These are phyloP conservation scores for Collybia sordida DNA, from an alignment of 768 basidiomycete species.

Conservation along the genomic window DNA sequence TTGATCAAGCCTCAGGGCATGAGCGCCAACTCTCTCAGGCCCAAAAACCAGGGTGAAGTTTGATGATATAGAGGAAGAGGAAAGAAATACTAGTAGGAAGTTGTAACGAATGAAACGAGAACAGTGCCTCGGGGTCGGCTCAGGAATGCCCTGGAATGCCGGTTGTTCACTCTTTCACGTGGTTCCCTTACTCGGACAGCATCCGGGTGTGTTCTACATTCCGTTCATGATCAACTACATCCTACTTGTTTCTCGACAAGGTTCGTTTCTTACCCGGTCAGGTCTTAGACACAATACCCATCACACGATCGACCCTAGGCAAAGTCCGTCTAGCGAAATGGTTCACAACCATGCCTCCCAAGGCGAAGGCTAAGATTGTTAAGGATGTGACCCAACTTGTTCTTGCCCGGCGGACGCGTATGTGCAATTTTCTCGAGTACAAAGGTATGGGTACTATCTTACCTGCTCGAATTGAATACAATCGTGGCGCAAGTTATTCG, in stretches of 20 bases:
- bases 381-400: conserved; percentile 99
- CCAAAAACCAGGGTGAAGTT: too few species aligned
- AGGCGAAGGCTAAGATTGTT: conserved; percentile 93
- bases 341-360: conserved; percentile 93
- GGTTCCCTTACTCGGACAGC: too few species aligned
- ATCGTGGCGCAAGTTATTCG: neutral
- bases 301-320: conserved; percentile 42
- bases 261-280: conserved; percentile 32
- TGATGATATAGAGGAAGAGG: too few species aligned
- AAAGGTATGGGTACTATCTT: conserved; percentile 63
- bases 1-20: too few species aligned
- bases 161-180: too few species aligned
- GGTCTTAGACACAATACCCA: conserved; percentile 3
- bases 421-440: conserved; percentile 99
- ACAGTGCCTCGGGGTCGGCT: too few species aligned
- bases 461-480: neutral
- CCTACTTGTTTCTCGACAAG: conserved; percentile 96
- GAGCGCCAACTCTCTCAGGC: too few species aligned
- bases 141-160: too few species aligned
- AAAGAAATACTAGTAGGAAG: too few species aligned
- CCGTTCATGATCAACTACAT: conserved; percentile 90
- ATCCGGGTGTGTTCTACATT: neutral
- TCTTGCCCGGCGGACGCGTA: conserved; percentile 89
- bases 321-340: conserved; percentile 98
- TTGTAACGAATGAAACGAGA: too few species aligned